These are phyloP conservation scores for Solanum tarapatanum DNA, from an alignment of 257 asterid genomes.

Conservation along the genomic window DNA sequence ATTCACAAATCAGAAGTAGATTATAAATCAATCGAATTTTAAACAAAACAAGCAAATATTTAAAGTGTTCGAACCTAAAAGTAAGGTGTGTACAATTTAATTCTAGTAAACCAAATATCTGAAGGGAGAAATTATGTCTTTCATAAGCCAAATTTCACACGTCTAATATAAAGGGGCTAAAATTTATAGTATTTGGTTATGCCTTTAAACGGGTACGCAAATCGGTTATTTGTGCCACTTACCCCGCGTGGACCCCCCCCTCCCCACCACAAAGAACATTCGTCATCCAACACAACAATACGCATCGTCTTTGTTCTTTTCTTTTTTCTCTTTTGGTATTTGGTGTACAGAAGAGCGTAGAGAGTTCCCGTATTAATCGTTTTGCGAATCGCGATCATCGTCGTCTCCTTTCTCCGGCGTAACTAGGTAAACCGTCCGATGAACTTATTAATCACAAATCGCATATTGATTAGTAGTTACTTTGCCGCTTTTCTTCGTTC, in stretches of 20 bases:
- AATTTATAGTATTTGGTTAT: too few relatives aligned
- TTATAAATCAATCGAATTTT: too few relatives aligned
- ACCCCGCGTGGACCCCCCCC: neutral
- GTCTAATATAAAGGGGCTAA: too few relatives aligned
- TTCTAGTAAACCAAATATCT: too few relatives aligned
- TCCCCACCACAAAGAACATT: neutral
- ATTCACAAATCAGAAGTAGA: too few relatives aligned
- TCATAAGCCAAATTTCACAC: too few relatives aligned
- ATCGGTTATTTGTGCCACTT: neutral
- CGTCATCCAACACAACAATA: neutral
- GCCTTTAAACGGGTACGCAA: too few relatives aligned
- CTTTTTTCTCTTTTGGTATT: neutral
- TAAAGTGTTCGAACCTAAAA: too few relatives aligned
- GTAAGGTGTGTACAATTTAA: too few relatives aligned
- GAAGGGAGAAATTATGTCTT: too few relatives aligned
- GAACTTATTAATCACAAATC: neutral
- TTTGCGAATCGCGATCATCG: neutral
- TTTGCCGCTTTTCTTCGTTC: neutral
- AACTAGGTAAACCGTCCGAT: neutral
- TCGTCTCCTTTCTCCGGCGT: neutral
- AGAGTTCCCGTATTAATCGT: neutral
- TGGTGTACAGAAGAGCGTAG: neutral
- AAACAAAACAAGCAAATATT: too few relatives aligned
- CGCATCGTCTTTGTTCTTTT: neutral
- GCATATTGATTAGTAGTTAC: neutral